Conservation (phyloP, 208 protist species). For the Leishmania tarentolae region DNA sequence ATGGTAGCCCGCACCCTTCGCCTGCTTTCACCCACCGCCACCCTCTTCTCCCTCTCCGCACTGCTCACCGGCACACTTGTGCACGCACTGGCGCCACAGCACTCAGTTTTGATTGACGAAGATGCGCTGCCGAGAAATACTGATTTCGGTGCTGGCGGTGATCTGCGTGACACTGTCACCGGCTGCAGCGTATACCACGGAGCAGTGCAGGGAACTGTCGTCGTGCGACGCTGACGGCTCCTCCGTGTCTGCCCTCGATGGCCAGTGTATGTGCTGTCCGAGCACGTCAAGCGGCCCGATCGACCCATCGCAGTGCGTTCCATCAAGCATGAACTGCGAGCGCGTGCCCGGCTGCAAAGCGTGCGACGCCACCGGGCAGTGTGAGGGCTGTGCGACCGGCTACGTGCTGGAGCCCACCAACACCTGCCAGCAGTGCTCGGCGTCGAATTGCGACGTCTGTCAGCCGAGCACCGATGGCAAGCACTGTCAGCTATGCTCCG, state of each 20-base stretch:
- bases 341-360: not conserved
- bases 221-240: not conserved
- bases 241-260: not conserved
- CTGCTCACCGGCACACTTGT: not conserved
- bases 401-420: constrained; percentile 1
- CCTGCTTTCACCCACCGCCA: not conserved
- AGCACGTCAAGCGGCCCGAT: not conserved
- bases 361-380: not conserved
- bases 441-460: not conserved
- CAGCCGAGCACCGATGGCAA: not conserved
- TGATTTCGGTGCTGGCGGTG: not conserved
- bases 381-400: not conserved
- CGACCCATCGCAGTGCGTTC: not conserved
- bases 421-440: not conserved
- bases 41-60: not conserved
- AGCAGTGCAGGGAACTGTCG: not conserved
- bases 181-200: not conserved
- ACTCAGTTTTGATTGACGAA: not conserved
- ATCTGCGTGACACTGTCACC: not conserved
- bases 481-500: not conserved
- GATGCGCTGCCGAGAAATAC: not conserved
- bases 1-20: not conserved
- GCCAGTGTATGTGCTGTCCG: not conserved
- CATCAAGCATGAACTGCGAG: not conserved
- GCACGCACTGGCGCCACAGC: not conserved